A percentile compares a stretch with the other conserved stretches of the same genome.
These are phyloP conservation scores for Narthecium ossifragum DNA, from an alignment of 106 monocot species.

Conservation along the genomic window DNA sequence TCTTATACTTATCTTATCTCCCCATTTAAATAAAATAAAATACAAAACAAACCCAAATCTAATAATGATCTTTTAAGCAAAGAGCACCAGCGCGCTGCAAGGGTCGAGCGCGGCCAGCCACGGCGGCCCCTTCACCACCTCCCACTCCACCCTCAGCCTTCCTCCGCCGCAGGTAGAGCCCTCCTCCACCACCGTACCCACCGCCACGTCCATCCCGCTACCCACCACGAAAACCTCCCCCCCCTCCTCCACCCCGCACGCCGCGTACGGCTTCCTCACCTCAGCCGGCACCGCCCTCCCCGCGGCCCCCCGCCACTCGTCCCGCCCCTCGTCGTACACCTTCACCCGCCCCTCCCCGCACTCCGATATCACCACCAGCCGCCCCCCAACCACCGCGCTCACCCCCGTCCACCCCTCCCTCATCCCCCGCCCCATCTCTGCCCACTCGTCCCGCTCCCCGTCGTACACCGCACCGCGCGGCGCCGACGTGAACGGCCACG, in stretches of 20 bases:
- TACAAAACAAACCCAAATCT: too few relatives aligned
- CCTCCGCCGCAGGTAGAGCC: too few relatives aligned
- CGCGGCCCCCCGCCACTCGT: conserved; percentile 38
- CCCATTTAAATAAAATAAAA: too few relatives aligned
- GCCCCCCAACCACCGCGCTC: conserved; percentile 37
- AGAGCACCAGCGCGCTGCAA: conserved; percentile 39
- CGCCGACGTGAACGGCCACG: conserved; percentile 54
- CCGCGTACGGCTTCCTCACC: conserved; percentile 43
- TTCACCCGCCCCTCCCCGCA: conserved; percentile 54
- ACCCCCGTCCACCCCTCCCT: conserved; percentile 71
- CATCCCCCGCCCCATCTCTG: conserved; percentile 61
- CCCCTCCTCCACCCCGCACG: conserved; percentile 22
- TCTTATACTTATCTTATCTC: too few relatives aligned
- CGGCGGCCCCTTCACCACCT: conserved; percentile 43
- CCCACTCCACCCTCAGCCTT: conserved; percentile 34
- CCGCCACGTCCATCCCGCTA: conserved; percentile 36
- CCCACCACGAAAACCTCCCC: conserved; percentile 40
- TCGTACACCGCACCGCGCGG: conserved; percentile 52
- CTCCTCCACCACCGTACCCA: conserved; percentile 15
- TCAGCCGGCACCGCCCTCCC: conserved; percentile 46
- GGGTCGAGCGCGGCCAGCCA: conserved; percentile 39
- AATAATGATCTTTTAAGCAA: conserved; percentile 22
- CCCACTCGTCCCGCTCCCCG: conserved; percentile 43
- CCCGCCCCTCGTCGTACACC: conserved; percentile 34
- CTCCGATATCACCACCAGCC: conserved; percentile 49